phyloP scores from a whole-genome alignment of 148 eudicot species.

The Amaranthus hypochondriacus region DNA sequence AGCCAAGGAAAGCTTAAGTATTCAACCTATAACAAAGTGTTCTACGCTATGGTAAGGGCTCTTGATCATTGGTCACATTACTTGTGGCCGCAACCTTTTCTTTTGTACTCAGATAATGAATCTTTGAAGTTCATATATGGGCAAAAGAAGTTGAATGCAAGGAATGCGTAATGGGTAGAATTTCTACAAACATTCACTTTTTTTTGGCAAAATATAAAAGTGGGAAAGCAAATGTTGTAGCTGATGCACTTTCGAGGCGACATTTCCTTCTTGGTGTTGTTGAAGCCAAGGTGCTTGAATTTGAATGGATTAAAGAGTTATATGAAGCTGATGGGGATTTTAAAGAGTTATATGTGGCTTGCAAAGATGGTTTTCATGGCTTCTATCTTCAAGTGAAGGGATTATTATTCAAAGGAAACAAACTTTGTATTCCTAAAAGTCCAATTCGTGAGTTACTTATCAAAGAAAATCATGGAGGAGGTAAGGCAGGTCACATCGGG shows the following conservation, averaged over 20 bases:
- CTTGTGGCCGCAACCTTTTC: background rate
- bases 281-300: too few species aligned
- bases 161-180: background rate
- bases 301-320: too few species aligned
- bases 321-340: background rate
- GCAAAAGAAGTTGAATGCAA: background rate
- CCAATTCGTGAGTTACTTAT: background rate
- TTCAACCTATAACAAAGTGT: background rate
- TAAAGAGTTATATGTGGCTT: background rate
- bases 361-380: background rate
- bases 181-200: too few species aligned
- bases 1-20: background rate
- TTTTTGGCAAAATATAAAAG: too few species aligned
- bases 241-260: too few species aligned
- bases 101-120: constrained; percentile 1
- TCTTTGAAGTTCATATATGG: background rate
- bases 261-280: too few species aligned
- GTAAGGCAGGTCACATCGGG: too few species aligned
- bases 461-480: too few species aligned
- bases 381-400: background rate
- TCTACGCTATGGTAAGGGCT: background rate
- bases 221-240: too few species aligned
- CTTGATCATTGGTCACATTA: background rate
- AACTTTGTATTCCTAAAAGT: background rate
- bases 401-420: background rate